A percentile compares a stretch with the other conserved stretches of the same genome.
These are phyloP conservation scores for Tarenaya hassleriana DNA, from an alignment of 345 rosid genomes.

Conservation along the genomic window DNA sequence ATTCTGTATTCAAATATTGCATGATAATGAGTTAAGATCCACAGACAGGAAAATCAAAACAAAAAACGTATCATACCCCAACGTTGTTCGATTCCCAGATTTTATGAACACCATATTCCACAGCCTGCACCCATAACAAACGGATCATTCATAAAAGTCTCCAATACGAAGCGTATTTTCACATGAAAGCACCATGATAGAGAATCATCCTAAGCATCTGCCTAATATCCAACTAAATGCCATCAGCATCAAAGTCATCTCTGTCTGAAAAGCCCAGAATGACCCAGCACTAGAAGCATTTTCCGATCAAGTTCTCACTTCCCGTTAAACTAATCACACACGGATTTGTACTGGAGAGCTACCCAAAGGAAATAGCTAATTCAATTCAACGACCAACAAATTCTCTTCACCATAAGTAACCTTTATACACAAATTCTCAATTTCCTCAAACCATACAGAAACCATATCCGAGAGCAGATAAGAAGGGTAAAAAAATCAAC, in stretches of 20 bases:
- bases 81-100: conserved; percentile 85
- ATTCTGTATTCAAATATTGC: not conserved
- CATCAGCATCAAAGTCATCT: too few species aligned
- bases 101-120: conserved; percentile 90
- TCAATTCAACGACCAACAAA: not conserved
- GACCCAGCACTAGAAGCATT: not conserved
- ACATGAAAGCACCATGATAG: too few species aligned
- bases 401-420: not conserved
- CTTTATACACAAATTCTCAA: too few species aligned
- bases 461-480: not conserved
- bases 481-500: not conserved
- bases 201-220: not conserved
- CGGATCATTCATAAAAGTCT: not conserved
- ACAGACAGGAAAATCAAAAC: not conserved
- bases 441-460: conserved; percentile 1
- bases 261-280: not conserved
- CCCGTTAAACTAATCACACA: not conserved
- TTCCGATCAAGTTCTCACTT: not conserved
- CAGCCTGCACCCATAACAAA: conserved; percentile 68
- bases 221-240: too few species aligned
- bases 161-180: not conserved
- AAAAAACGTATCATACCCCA: conserved; percentile 71
- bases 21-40: not conserved
- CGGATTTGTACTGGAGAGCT: not conserved
- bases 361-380: not conserved